Evolutionary conservation across 331 rosid species (phyloP).

Genomic region (Arachis monticola): DNA sequence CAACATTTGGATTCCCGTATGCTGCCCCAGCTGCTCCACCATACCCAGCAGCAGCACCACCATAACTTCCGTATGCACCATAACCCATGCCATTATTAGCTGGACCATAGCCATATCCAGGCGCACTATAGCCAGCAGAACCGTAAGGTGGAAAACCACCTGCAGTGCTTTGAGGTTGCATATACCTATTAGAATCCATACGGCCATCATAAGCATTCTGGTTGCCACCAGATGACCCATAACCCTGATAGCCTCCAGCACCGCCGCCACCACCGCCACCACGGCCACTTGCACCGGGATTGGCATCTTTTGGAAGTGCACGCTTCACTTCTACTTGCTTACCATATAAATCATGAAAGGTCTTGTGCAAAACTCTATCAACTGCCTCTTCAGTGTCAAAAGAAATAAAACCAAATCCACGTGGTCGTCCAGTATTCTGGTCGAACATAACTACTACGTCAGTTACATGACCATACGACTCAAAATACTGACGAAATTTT

Average conservation of each 20-base stretch:
- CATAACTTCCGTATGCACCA: slow-evolving; percentile 84
- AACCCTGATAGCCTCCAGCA: slow-evolving; percentile 77
- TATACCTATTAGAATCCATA: slow-evolving; percentile 85
- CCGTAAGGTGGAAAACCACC: slow-evolving; percentile 94
- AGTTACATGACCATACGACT: slow-evolving; percentile 81
- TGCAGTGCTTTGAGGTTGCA: slow-evolving; percentile 79
- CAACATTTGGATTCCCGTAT: slow-evolving; percentile 85
- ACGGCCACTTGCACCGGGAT: slow-evolving; percentile 90
- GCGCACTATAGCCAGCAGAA: slow-evolving; percentile 79
- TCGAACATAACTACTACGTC: slow-evolving; percentile 99
- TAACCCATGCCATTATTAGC: slow-evolving; percentile 84
- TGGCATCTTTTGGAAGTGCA: slow-evolving; percentile 98
- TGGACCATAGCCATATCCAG: slow-evolving; percentile 93
- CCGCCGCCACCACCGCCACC: slow-evolving; percentile 46
- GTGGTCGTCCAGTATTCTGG: slow-evolving; percentile 94
- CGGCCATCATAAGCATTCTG: slow-evolving; percentile 83
- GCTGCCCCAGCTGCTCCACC: slow-evolving; percentile 89
- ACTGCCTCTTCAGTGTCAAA: slow-evolving; percentile 94
- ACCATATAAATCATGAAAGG: slow-evolving; percentile 92
- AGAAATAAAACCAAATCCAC: slow-evolving; percentile 97
- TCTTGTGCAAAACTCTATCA: slow-evolving; percentile 92
- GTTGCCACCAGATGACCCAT: slow-evolving; percentile 89
- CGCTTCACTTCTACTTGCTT: slow-evolving; percentile 99
- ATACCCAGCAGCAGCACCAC: slow-evolving; percentile 75
- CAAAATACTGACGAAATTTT: slow-evolving; percentile 83